Evolutionary conservation across 495 filamentous ascomycete genomes (phyloP).

Genomic region (Penicillium simplicissimum): DNA sequence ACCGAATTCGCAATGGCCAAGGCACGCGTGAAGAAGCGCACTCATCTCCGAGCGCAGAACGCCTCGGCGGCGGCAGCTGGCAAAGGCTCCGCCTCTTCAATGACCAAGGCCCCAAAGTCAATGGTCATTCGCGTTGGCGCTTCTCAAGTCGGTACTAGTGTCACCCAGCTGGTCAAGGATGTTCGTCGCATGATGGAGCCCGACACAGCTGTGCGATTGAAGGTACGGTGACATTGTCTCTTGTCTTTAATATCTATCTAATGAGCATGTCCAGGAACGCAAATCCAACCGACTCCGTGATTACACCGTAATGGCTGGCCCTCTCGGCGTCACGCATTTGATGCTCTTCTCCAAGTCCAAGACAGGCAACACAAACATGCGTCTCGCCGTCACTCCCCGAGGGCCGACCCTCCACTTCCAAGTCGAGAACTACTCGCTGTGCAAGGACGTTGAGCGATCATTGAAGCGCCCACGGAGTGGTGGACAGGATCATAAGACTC

Average conservation of each 20-base stretch:
- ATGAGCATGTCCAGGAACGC: conserved; percentile 61
- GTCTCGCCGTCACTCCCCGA: conserved; percentile 83
- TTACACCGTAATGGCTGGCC: conserved; percentile 93
- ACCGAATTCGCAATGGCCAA: conserved; percentile 65
- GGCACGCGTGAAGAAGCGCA: conserved; percentile 83
- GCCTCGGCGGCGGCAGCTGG: conserved; percentile 45
- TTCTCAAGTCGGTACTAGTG: conserved; percentile 85
- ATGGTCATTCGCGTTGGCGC: conserved; percentile 99
- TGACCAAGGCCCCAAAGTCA: conserved; percentile 73
- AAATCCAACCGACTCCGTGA: conserved; percentile 87
- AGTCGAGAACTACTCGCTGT: conserved; percentile 94
- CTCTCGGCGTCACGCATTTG: conserved; percentile 90
- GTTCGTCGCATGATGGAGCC: conserved; percentile 94
- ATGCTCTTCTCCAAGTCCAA: conserved; percentile 90
- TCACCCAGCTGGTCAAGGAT: conserved; percentile 90
- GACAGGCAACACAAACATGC: conserved; percentile 88
- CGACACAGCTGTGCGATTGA: conserved; percentile 81
- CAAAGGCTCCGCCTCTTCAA: conserved; percentile 51
- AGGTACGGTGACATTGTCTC: conserved; percentile 38
- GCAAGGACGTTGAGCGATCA: conserved; percentile 81
- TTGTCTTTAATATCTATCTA: conserved; percentile 6
- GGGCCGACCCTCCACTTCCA: conserved; percentile 93
- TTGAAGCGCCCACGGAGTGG: conserved; percentile 78
- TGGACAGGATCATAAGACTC: conserved; percentile 77
- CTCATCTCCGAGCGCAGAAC: conserved; percentile 72